Evolutionary conservation across 495 filamentous ascomycete genomes (phyloP).

Genomic region (Hypoxylon perforatum): DNA sequence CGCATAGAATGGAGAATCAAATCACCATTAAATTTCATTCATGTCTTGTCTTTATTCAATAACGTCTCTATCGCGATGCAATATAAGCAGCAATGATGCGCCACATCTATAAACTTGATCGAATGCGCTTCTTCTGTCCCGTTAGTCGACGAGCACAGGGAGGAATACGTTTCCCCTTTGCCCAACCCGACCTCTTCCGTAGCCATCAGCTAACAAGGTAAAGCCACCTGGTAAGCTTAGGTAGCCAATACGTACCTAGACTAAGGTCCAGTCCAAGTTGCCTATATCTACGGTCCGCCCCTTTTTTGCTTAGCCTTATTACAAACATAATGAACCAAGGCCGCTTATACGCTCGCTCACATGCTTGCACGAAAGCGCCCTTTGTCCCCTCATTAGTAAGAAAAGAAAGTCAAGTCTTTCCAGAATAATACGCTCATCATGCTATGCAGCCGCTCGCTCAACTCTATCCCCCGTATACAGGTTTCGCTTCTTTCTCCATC

Average conservation of each 20-base stretch:
- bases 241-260: conserved; percentile 21
- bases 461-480: neutral
- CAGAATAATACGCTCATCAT: conserved; percentile 19
- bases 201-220: no score
- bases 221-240: neutral
- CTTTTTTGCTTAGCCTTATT: conserved; percentile 13
- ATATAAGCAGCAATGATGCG: neutral
- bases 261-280: neutral
- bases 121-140: no score
- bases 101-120: neutral
- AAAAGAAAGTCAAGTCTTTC: no score
- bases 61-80: conserved; percentile 2
- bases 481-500: neutral
- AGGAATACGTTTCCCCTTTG: neutral
- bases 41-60: neutral
- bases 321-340: conserved; percentile 17
- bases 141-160: no score
- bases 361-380: neutral
- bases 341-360: no score
- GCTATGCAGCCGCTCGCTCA: neutral
- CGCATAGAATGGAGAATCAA: neutral
- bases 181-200: neutral
- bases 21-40: neutral
- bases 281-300: neutral
- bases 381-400: neutral